Evolutionary conservation across 108 stramenopile genomes (phyloP).

Genomic region (Mayamaea pseudoterrestris): DNA sequence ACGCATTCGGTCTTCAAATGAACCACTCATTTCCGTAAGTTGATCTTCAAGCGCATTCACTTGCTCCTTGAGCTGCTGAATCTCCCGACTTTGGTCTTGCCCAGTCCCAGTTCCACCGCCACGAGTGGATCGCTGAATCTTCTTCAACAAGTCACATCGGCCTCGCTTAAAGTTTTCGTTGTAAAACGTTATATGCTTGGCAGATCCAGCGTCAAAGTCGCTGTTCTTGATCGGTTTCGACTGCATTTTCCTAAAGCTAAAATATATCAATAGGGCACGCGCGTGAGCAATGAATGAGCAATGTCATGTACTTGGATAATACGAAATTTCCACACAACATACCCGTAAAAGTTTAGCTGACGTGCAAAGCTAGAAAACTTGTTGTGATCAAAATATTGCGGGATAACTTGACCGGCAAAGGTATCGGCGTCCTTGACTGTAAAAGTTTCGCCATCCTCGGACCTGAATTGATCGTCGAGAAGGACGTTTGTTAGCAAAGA

Average conservation of each 20-base stretch:
- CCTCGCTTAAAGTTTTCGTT: constrained; percentile 83
- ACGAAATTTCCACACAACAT: no score
- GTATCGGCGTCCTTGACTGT: constrained; percentile 74
- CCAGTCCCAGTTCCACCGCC: constrained; percentile 34
- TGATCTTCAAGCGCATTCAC: constrained; percentile 41
- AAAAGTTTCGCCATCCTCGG: constrained; percentile 71
- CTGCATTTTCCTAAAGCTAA: constrained; percentile 83
- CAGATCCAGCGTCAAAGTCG: constrained; percentile 63
- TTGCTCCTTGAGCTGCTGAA: constrained; percentile 45
- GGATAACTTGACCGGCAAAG: constrained; percentile 53
- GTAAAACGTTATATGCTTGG: constrained; percentile 79
- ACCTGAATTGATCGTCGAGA: no score
- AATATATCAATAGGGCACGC: no score
- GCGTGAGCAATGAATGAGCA: no score
- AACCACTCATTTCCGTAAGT: constrained; percentile 19
- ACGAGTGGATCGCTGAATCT: constrained; percentile 75
- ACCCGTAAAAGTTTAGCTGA: constrained; percentile 68
- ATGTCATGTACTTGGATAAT: no score
- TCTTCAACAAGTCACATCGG: constrained; percentile 54
- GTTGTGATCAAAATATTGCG: constrained; percentile 86
- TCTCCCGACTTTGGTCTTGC: constrained; percentile 37
- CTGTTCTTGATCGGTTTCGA: constrained; percentile 76
- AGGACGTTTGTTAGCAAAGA: no score
- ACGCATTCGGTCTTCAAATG: constrained; percentile 36
- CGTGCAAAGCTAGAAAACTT: constrained; percentile 44